Conservation (phyloP, 768 basidiomycete genomes). For the Mycena galericulata region DNA sequence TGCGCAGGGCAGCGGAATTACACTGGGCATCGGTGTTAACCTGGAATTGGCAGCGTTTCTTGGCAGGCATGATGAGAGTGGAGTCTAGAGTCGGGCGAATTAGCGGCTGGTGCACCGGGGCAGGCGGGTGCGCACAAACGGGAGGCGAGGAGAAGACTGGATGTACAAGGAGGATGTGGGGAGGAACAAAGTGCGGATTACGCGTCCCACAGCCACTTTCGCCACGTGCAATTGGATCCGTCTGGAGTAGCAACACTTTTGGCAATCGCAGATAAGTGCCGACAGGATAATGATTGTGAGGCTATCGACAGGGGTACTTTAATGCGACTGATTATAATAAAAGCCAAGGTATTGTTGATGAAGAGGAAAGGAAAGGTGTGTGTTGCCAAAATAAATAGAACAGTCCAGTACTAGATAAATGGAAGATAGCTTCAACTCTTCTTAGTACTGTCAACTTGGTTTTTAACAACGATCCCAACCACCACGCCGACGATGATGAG, state of each 20-base stretch:
- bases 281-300: conserved; percentile 3
- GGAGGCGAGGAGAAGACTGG: background rate
- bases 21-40: conserved; percentile 66
- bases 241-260: too few species aligned
- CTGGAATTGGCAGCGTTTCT: conserved; percentile 89
- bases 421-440: conserved; percentile 9
- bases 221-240: background rate
- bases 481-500: conserved; percentile 76
- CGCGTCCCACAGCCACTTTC: background rate
- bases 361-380: background rate
- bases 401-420: conserved; percentile 23
- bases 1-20: conserved; percentile 82
- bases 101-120: conserved; percentile 17
- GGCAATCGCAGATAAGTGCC: too few species aligned
- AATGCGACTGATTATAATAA: background rate
- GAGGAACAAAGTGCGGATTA: background rate
- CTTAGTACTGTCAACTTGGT: conserved; percentile 56
- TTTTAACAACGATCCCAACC: conserved; percentile 66
- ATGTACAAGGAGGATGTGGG: conserved; percentile 3
- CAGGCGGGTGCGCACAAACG: background rate
- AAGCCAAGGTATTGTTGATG: background rate
- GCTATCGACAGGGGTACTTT: background rate
- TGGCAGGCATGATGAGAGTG: conserved; percentile 71
- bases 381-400: conserved; percentile 21
- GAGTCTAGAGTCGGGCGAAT: conserved; percentile 17